phyloP scores from a whole-genome alignment of 768 basidiomycete species.

The Galerina marginata region DNA sequence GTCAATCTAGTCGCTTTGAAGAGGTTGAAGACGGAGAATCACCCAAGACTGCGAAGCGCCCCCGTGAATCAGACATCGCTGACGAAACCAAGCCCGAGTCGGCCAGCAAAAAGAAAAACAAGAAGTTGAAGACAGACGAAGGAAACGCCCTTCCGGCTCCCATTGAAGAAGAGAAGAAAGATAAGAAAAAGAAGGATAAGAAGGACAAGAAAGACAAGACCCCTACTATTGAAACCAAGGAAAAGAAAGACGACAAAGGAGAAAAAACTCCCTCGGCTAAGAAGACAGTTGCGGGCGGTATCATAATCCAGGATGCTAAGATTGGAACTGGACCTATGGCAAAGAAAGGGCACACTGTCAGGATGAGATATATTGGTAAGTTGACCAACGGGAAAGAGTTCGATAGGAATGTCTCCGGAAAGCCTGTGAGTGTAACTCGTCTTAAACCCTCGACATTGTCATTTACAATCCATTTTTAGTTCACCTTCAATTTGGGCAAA shows the following conservation, averaged over 20 bases:
- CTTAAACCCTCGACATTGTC: neutral
- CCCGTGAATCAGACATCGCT: conserved; percentile 63
- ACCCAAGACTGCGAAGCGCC: conserved; percentile 65
- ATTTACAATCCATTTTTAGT: conserved; percentile 42
- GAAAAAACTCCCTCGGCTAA: conserved; percentile 22
- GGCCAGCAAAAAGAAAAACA: conserved; percentile 67
- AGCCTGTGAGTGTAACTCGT: conserved; percentile 63
- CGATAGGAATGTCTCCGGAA: conserved; percentile 83
- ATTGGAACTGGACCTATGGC: conserved; percentile 84
- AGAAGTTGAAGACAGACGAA: conserved; percentile 75
- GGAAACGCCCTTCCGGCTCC: conserved; percentile 33
- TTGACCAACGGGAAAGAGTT: conserved; percentile 76
- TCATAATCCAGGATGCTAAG: conserved; percentile 79
- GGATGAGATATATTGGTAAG: conserved; percentile 95
- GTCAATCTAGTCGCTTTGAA: conserved; percentile 67
- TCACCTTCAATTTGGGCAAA: conserved; percentile 79
- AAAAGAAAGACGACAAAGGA: conserved; percentile 54
- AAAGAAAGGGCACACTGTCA: conserved; percentile 82
- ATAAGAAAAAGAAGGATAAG: conserved; percentile 43
- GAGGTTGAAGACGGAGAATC: conserved; percentile 60
- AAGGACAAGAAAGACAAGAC: conserved; percentile 19
- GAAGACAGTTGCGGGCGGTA: conserved; percentile 68
- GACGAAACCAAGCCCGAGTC: conserved; percentile 46
- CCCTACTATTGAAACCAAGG: conserved; percentile 35
- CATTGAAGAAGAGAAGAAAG: conserved; percentile 29